A percentile compares a stretch with the other conserved stretches of the same genome.
Conservation (phyloP, 2,329 filamentous ascomycete species). For the Simplicillium aogashimaense region DNA sequence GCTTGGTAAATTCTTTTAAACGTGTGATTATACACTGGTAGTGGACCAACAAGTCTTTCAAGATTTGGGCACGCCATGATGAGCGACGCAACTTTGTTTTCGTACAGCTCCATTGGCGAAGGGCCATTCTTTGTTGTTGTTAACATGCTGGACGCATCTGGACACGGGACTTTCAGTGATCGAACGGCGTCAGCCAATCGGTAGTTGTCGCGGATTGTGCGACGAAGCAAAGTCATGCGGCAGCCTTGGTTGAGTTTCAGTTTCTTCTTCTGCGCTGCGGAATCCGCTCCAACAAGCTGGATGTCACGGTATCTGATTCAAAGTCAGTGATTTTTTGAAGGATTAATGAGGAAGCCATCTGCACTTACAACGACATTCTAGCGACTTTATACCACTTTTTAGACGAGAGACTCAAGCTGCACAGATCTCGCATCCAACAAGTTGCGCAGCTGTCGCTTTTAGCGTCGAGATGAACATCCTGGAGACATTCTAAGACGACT, state of each 20-base stretch:
- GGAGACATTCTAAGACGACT: slow-evolving; percentile 44
- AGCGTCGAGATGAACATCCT: slow-evolving; percentile 36
- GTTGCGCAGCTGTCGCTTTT: slow-evolving; percentile 47
- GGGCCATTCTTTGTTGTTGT: slow-evolving; percentile 12
- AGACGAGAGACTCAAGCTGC: slow-evolving; percentile 37
- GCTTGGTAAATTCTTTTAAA: slow-evolving; percentile 50
- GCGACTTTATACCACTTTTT: slow-evolving; percentile 43
- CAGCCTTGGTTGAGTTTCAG: slow-evolving; percentile 42
- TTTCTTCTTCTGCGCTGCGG: slow-evolving; percentile 43
- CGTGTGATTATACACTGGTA: slow-evolving; percentile 42
- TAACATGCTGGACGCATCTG: slow-evolving; percentile 23
- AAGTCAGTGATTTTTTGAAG: not conserved
- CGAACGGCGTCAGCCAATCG: slow-evolving; percentile 45
- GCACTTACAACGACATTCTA: slow-evolving; percentile 37
- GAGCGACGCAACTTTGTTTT: slow-evolving; percentile 47
- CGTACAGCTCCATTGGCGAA: slow-evolving; percentile 37
- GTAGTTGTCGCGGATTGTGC: slow-evolving; percentile 43
- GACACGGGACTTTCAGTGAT: slow-evolving; percentile 41
- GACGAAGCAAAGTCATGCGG: slow-evolving; percentile 45
- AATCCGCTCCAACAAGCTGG: slow-evolving; percentile 48
- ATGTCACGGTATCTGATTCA: slow-evolving; percentile 44
- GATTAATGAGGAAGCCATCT: not conserved
- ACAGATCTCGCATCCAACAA: slow-evolving; percentile 55
- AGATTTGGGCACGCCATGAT: slow-evolving; percentile 58
- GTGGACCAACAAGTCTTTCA: slow-evolving; percentile 45